Conservation (phyloP, 2,329 filamentous ascomycete species). For the Ceratocystis ficicola region DNA sequence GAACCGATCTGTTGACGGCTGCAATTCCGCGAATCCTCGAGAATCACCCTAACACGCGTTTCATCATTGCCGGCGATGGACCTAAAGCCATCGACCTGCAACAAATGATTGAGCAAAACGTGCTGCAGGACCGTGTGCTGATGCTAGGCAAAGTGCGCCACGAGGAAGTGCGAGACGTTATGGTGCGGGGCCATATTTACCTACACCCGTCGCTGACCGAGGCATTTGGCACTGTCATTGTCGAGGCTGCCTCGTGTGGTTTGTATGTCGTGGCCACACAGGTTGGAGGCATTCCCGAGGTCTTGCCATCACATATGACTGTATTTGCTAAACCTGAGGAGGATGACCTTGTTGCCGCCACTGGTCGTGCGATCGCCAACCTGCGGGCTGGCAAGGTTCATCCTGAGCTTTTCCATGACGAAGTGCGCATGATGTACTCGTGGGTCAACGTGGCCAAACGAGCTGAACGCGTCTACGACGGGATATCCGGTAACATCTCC, state of each 20-base stretch:
- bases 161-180: slow-evolving; percentile 92
- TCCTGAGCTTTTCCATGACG: slow-evolving; percentile 88
- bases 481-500: slow-evolving; percentile 73
- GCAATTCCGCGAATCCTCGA: slow-evolving; percentile 87
- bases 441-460: slow-evolving; percentile 92
- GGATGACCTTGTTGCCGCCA: slow-evolving; percentile 82
- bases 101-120: slow-evolving; percentile 93
- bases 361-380: slow-evolving; percentile 75
- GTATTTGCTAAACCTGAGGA: slow-evolving; percentile 95
- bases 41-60: slow-evolving; percentile 81
- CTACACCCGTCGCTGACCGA: slow-evolving; percentile 90
- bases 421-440: slow-evolving; percentile 97
- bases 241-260: slow-evolving; percentile 91
- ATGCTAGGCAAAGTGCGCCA: slow-evolving; percentile 86
- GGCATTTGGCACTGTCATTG: slow-evolving; percentile 94
- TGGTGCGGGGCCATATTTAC: slow-evolving; percentile 94
- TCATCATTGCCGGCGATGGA: slow-evolving; percentile 90
- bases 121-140: slow-evolving; percentile 84
- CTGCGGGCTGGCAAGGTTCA: slow-evolving; percentile 76
- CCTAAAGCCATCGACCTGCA: slow-evolving; percentile 96
- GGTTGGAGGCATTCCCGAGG: slow-evolving; percentile 92
- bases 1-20: slow-evolving; percentile 90
- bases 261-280: slow-evolving; percentile 94
- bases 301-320: slow-evolving; percentile 92
- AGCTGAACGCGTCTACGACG: slow-evolving; percentile 89